Base-by-base conservation (phyloP, 2,329 filamentous ascomycete genomes). In the Myriosclerotinia curreyana region DNA sequence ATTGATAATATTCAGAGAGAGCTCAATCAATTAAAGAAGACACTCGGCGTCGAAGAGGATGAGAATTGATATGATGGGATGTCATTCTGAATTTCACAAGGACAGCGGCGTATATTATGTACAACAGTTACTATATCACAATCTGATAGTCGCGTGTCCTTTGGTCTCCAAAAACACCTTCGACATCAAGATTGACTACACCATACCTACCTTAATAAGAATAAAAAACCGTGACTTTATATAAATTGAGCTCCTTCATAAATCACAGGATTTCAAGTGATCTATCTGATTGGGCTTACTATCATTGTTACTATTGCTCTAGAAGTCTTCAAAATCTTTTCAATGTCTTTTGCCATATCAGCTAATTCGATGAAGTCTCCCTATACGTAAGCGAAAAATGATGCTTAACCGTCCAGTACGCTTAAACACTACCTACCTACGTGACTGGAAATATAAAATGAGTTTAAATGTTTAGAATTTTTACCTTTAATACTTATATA, bases 1-100 rank as follows among this genome's bases (percentile, higher is more conserved):
- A 74, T 74, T 67, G 69, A 73, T 51, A 71, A 73, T 67, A 65
- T 74, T 14, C 72, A 73, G 40, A 64, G 67, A 46, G 72, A 74
- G 42, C 64, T 74, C 31, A 67, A 73, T 62, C 64, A 67, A 15
- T 58, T 74, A 50, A 74, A 73, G 64, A 70, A 61, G 44, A 69
- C 69, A 9, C 64, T 74, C 40, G 73, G 73, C 17, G 72, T 74
- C 56, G 71, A 74, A 42, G 73, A 74, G 40, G 70, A 71, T 55
- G 67, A 68, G 56, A 65, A 44, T 50, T 63, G 46, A 58, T 58
- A 20, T 48, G 54, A 46, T 59, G 44, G 22, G 25, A 58, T 15
- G 46, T 25, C 9, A 59, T 59, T 34, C 20, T 25, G 38, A 54
- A 50, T 34, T 46, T 51, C n/a, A 40, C 31, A 17, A 49, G n/a